A percentile compares a stretch with the other conserved stretches of the same genome.
phyloP scores from a whole-genome alignment of 2,329 filamentous ascomycete species.

The Claviceps lovelessii region DNA sequence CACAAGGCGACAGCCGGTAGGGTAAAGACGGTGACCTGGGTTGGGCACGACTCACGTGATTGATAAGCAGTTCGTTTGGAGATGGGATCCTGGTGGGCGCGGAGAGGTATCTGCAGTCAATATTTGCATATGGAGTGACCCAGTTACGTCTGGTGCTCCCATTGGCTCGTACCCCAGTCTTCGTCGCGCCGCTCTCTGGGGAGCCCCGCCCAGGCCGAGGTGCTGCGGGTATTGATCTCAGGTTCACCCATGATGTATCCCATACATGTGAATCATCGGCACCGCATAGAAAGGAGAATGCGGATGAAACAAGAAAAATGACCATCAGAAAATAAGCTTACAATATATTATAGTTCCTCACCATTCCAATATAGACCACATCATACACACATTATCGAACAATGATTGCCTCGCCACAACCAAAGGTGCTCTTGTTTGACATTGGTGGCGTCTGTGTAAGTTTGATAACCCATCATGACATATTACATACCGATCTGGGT shows the following conservation, averaged over 20 bases:
- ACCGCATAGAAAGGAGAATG: neutral
- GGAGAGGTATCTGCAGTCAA: neutral
- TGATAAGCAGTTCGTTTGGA: neutral
- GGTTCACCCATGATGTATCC: neutral
- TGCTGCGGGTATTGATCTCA: neutral
- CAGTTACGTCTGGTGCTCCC: neutral
- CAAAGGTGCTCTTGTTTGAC: conserved; percentile 77
- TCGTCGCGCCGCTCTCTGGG: neutral
- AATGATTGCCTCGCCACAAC: conserved; percentile 36
- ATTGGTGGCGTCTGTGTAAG: conserved; percentile 94
- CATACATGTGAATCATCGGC: neutral
- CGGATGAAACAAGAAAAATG: too few relatives aligned
- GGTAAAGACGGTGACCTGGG: conserved; percentile 12
- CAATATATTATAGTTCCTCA: neutral
- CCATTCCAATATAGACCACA: conserved; percentile 7
- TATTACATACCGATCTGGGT: too few relatives aligned
- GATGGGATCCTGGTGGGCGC: neutral
- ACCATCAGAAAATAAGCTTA: neutral
- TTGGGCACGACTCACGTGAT: conserved; percentile 27
- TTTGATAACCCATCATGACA: conserved; percentile 13
- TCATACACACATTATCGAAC: conserved; percentile 9
- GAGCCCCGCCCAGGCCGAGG: conserved; percentile 6
- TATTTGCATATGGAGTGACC: too few relatives aligned
- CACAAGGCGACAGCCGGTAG: neutral
- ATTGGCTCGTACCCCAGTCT: neutral